Evolutionary conservation across 1,284 basidiomycete species (phyloP).

Genomic region (Ceratobasidium sp.): DNA sequence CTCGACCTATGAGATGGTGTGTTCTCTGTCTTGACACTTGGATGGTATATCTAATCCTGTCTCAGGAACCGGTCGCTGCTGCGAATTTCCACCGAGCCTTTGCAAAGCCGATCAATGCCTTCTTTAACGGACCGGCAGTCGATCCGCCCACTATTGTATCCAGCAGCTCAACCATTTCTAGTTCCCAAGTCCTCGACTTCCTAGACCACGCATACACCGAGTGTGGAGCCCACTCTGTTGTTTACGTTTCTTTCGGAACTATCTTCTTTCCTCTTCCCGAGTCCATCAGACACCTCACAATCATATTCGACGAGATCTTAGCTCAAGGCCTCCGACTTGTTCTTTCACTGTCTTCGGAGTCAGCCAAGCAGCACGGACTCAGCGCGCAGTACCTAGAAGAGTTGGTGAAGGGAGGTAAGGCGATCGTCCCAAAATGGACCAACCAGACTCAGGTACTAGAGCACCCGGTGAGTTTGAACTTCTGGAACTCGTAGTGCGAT

Average conservation of each 20-base stretch:
- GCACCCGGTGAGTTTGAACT: neutral
- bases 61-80: constrained; percentile 9
- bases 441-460: neutral
- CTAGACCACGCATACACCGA: constrained; percentile 19
- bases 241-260: constrained; percentile 7
- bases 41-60: too few relatives aligned
- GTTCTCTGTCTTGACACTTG: neutral
- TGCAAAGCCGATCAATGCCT: neutral
- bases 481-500: neutral
- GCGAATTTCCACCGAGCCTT: neutral
- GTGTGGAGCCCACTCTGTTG: neutral
- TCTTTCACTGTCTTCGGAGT: neutral
- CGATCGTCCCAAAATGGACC: constrained; percentile 6
- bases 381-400: neutral
- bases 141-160: too few relatives aligned
- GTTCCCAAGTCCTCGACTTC: neutral
- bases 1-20: constrained; percentile 5
- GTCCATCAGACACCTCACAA: neutral
- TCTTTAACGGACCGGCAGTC: neutral
- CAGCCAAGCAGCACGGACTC: neutral
- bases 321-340: neutral
- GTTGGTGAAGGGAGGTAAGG: neutral
- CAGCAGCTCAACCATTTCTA: too few relatives aligned
- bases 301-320: constrained; percentile 1
- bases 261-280: constrained; percentile 12